A percentile compares a stretch with the other conserved stretches of the same genome.
Conservation (phyloP, 305 asterid species). For the Fraxinus xanthoxyloides region DNA sequence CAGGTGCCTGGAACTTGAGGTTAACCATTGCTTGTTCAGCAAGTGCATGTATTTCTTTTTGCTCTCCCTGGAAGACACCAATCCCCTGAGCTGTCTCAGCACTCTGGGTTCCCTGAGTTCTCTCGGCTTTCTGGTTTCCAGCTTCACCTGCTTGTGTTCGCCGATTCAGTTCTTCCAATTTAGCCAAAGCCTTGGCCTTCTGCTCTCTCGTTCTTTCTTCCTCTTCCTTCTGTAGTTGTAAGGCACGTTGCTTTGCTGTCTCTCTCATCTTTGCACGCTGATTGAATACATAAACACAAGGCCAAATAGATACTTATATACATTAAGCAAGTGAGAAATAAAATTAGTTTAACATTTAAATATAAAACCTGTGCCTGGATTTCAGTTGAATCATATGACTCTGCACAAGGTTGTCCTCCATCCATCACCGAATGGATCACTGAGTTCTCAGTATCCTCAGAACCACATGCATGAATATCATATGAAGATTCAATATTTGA, state of each 20-base stretch:
- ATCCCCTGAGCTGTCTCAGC: slow-evolving; percentile 30
- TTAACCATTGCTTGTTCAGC: slow-evolving; percentile 38
- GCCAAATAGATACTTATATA: slow-evolving; percentile 14
- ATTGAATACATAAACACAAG: slow-evolving; percentile 22
- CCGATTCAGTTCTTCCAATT: slow-evolving; percentile 89
- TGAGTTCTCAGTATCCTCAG: slow-evolving; percentile 43
- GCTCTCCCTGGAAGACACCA: slow-evolving; percentile 34
- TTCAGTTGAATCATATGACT: slow-evolving; percentile 58
- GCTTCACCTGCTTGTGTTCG: slow-evolving; percentile 62
- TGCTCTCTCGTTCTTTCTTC: slow-evolving; percentile 84
- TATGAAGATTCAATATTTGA: slow-evolving; percentile 34
- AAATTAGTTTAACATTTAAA: neutral
- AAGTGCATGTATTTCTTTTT: slow-evolving; percentile 30
- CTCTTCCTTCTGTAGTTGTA: slow-evolving; percentile 83
- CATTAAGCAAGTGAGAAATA: neutral
- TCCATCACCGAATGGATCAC: slow-evolving; percentile 27
- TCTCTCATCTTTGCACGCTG: slow-evolving; percentile 83
- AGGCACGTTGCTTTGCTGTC: slow-evolving; percentile 74
- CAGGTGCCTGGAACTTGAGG: slow-evolving; percentile 34
- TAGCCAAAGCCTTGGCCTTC: slow-evolving; percentile 94
- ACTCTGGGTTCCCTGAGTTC: slow-evolving; percentile 28
- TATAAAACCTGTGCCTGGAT: slow-evolving; percentile 67
- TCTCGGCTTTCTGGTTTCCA: slow-evolving; percentile 39
- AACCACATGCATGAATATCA: slow-evolving; percentile 28
- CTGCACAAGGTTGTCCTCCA: slow-evolving; percentile 50